These are phyloP conservation scores for Paramecium pentaurelia DNA, from an alignment of 73 alveolate species.

Conservation along the genomic window DNA sequence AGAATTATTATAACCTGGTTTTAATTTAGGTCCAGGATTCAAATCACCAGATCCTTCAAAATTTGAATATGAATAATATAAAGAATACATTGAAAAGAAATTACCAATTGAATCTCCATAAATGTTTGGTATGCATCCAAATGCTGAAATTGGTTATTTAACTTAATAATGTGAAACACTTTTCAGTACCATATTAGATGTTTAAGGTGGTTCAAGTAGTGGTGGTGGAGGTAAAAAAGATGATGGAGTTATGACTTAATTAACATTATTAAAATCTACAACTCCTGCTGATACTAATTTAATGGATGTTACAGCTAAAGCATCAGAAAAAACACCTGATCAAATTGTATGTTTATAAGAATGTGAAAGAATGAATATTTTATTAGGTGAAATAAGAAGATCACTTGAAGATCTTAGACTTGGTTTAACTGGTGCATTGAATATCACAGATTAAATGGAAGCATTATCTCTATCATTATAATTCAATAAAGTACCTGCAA, in stretches of 20 bases:
- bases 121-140: slow-evolving; percentile 99
- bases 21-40: slow-evolving; percentile 96
- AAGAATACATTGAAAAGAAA: slow-evolving; percentile 86
- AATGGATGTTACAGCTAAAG: slow-evolving; percentile 73
- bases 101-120: slow-evolving; percentile 96
- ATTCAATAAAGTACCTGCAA: slow-evolving; percentile 89
- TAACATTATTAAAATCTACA: slow-evolving; percentile 83
- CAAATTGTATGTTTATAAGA: slow-evolving; percentile 96
- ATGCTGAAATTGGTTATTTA: slow-evolving; percentile 98
- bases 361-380: slow-evolving; percentile 97
- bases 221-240: slow-evolving; percentile 47
- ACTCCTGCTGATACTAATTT: slow-evolving; percentile 82
- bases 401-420: slow-evolving; percentile 97
- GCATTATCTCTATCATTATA: slow-evolving; percentile 73
- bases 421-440: slow-evolving; percentile 99
- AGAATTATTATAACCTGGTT: slow-evolving; percentile 86
- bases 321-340: slow-evolving; percentile 92
- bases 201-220: slow-evolving; percentile 61
- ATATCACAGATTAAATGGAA: slow-evolving; percentile 94
- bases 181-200: slow-evolving; percentile 82
- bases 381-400: slow-evolving; percentile 87
- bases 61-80: slow-evolving; percentile 92
- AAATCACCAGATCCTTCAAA: slow-evolving; percentile 97
- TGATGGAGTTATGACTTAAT: slow-evolving; percentile 72
- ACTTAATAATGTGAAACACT: slow-evolving; percentile 84